Conservation (phyloP, 225 moss, liverwort and hornwort genomes). For the Takakia lepidozioides region DNA sequence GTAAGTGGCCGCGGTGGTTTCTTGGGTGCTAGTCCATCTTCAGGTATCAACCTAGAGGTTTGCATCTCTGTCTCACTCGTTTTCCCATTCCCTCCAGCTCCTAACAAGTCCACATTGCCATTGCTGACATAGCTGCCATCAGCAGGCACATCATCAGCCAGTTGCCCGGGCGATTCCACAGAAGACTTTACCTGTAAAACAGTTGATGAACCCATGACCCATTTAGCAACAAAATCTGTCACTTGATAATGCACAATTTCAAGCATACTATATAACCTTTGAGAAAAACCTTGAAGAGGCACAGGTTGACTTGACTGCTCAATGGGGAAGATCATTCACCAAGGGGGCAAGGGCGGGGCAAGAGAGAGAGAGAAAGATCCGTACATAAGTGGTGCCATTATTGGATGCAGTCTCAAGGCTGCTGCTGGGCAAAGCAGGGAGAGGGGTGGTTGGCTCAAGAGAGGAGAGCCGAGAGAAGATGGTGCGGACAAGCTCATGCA, state of each 20-base stretch:
- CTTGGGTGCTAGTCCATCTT: conserved; percentile 19
- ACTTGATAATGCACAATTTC: too few species aligned
- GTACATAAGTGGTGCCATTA: conserved; percentile 51
- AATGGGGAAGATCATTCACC: too few species aligned
- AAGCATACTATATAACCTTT: too few species aligned
- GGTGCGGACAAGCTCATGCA: conserved; percentile 98
- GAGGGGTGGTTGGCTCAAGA: conserved; percentile 51
- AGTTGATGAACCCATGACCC: conserved; percentile 1
- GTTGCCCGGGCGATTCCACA: conserved; percentile 12
- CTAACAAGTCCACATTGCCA: conserved; percentile 18
- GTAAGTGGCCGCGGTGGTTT: conserved; percentile 30
- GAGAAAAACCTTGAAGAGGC: too few species aligned
- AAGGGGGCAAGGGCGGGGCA: too few species aligned
- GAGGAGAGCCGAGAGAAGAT: conserved; percentile 88
- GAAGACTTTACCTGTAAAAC: conserved; percentile 24
- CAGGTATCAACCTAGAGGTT: conserved; percentile 11
- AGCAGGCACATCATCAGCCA: conserved; percentile 6
- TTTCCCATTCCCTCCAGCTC: conserved; percentile 23
- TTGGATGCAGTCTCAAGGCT: conserved; percentile 35
- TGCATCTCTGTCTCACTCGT: conserved; percentile 5
- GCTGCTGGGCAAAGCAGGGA: conserved; percentile 33
- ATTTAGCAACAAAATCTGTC: too few species aligned
- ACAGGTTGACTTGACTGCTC: too few species aligned
- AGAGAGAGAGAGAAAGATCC: conserved; percentile 7
- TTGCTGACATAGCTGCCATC: conserved; percentile 18